Percentiles rank a stretch among this genome's conserved stretches.
Conservation (phyloP, 2,329 filamentous ascomycete species). For the Diaporthe sp. region DNA sequence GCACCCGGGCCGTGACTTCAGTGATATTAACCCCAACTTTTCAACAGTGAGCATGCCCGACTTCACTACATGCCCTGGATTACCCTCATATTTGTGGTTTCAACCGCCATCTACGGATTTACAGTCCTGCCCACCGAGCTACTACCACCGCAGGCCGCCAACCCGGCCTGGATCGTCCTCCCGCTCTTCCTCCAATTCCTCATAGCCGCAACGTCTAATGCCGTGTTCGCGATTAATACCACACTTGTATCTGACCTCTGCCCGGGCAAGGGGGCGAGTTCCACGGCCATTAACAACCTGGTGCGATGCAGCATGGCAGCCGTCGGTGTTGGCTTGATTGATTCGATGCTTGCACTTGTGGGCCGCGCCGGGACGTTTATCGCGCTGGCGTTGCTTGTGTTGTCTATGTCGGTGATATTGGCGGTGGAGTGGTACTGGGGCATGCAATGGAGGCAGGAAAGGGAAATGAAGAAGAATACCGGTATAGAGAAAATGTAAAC, state of each 20-base stretch:
- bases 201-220: slow-evolving; percentile 54
- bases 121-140: slow-evolving; percentile 44
- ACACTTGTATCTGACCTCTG: slow-evolving; percentile 53
- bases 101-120: slow-evolving; percentile 53
- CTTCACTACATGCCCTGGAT: slow-evolving; percentile 57
- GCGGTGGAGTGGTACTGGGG: slow-evolving; percentile 28
- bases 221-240: slow-evolving; percentile 53
- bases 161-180: slow-evolving; percentile 46
- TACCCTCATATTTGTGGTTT: slow-evolving; percentile 52
- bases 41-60: slow-evolving; percentile 51
- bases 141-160: slow-evolving; percentile 20
- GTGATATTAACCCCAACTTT: neutral
- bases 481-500: neutral
- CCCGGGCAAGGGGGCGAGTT: slow-evolving; percentile 49
- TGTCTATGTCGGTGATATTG: slow-evolving; percentile 13
- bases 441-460: slow-evolving; percentile 23
- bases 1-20: neutral
- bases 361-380: slow-evolving; percentile 41
- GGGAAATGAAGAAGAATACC: neutral
- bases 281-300: slow-evolving; percentile 53
- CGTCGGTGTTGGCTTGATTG: slow-evolving; percentile 45
- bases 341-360: slow-evolving; percentile 40
- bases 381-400: slow-evolving; percentile 37
- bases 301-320: slow-evolving; percentile 50
- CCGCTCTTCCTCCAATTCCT: slow-evolving; percentile 50